Conservation (phyloP, 1,284 basidiomycete genomes). For the Ustilago bromivora region DNA sequence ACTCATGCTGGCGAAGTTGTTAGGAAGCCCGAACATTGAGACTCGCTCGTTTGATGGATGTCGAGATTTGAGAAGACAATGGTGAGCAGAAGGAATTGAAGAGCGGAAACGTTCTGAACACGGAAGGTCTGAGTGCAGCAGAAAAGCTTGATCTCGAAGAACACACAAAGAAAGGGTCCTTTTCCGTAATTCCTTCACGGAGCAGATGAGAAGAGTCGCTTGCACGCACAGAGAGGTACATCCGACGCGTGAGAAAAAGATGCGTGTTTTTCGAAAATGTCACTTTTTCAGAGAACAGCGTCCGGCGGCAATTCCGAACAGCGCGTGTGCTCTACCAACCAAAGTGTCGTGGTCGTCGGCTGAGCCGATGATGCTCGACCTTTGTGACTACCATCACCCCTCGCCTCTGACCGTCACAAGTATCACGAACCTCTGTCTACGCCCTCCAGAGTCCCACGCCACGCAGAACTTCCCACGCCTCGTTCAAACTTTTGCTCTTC, state of each 20-base stretch:
- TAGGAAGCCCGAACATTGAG: neutral
- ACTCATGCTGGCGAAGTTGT: slow-evolving; percentile 16
- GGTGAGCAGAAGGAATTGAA: slow-evolving; percentile 4
- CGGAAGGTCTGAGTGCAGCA: neutral
- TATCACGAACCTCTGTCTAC: neutral
- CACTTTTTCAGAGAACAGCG: neutral
- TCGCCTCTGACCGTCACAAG: neutral
- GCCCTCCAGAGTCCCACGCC: slow-evolving; percentile 9
- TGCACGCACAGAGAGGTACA: too few species aligned
- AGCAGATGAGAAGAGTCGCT: neutral
- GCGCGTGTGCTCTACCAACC: slow-evolving; percentile 1
- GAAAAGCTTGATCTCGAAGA: neutral
- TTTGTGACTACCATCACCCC: slow-evolving; percentile 13
- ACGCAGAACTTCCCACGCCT: neutral
- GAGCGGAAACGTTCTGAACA: neutral
- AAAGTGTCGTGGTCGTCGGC: slow-evolving; percentile 6
- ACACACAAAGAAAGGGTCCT: neutral
- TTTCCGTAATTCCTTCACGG: too few species aligned
- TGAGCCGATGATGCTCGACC: slow-evolving; percentile 10
- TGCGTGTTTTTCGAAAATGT: slow-evolving; percentile 6
- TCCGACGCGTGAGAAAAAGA: neutral
- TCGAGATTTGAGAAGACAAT: neutral
- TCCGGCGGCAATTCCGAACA: slow-evolving; percentile 27
- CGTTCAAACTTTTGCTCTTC: neutral
- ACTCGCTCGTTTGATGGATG: neutral